Evolutionary conservation across 768 basidiomycete genomes (phyloP).

Genomic region (Amanita pseudoporphyria): DNA sequence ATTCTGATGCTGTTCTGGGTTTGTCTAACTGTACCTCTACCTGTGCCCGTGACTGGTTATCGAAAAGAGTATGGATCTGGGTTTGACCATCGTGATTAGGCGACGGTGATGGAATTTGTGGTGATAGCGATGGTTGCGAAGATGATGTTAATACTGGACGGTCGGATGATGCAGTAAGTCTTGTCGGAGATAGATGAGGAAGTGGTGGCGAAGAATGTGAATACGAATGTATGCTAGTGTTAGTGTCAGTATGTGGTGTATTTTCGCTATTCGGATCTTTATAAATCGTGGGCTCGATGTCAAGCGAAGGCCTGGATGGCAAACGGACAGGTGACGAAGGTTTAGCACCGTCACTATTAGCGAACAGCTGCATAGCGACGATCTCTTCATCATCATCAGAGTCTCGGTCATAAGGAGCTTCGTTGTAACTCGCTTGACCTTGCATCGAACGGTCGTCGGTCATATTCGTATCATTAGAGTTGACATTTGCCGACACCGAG

Average conservation of each 20-base stretch:
- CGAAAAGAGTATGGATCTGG: neutral
- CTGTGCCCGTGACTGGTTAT: neutral
- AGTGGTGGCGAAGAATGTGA: neutral
- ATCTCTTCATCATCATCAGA: slow-evolving; percentile 1
- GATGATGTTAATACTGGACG: neutral
- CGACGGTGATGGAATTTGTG: neutral
- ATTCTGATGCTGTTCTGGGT: neutral
- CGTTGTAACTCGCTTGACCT: neutral
- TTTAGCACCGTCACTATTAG: neutral
- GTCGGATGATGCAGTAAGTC: too few relatives aligned
- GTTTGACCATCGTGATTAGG: neutral
- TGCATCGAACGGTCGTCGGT: neutral
- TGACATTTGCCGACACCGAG: neutral
- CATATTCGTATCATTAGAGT: neutral
- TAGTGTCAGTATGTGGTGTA: too few relatives aligned
- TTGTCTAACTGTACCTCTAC: neutral
- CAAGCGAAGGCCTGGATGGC: neutral
- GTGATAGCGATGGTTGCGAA: neutral
- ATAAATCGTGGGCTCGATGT: neutral
- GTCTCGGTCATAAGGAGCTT: neutral
- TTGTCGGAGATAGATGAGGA: too few relatives aligned
- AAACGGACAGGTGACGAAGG: neutral
- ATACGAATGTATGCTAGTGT: too few relatives aligned
- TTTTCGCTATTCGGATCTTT: neutral
- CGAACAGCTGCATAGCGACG: slow-evolving; percentile 1